A percentile compares a stretch with the other conserved stretches of the same genome.
Conservation (phyloP, 768 basidiomycete species). For the Lactifluus piperatus region DNA sequence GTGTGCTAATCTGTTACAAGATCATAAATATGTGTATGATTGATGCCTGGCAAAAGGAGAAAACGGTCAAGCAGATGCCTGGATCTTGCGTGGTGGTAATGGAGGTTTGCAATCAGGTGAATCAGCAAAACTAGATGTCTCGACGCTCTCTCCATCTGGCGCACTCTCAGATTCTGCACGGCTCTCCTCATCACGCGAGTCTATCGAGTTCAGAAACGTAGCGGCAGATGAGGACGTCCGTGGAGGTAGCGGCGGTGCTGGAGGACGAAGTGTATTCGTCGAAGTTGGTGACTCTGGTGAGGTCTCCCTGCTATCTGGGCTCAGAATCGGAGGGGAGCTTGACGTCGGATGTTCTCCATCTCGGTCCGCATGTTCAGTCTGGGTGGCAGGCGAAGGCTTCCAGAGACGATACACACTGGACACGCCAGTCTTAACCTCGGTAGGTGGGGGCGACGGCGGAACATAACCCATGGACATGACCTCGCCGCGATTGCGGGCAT, state of each 20-base stretch:
- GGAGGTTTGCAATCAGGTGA: conserved; percentile 20
- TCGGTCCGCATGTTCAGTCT: conserved; percentile 3
- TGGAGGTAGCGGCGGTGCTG: conserved; percentile 41
- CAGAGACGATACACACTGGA: conserved; percentile 68
- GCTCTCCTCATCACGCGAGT: conserved; percentile 27
- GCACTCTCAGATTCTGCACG: conserved; percentile 6
- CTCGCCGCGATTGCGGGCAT: conserved; percentile 75
- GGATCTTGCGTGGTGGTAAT: conserved; percentile 21
- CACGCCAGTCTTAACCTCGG: conserved; percentile 41
- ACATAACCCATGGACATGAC: conserved; percentile 80
- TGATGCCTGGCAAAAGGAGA: not conserved
- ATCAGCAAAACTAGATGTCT: not conserved
- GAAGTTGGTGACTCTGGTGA: not conserved
- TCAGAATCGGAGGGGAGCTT: not conserved
- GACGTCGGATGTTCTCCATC: conserved; percentile 1
- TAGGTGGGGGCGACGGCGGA: conserved; percentile 36
- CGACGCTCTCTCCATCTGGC: not conserved
- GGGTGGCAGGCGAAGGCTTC: conserved; percentile 42
- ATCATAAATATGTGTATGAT: conserved; percentile 5
- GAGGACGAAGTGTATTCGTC: conserved; percentile 14
- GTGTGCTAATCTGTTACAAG: conserved; percentile 9
- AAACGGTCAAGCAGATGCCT: conserved; percentile 11
- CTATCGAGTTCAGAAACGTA: conserved; percentile 50
- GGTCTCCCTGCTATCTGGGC: not conserved
- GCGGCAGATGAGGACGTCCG: conserved; percentile 40